Evolutionary conservation across 1,284 basidiomycete species (phyloP).

Genomic region (Trichosporon sp.): DNA sequence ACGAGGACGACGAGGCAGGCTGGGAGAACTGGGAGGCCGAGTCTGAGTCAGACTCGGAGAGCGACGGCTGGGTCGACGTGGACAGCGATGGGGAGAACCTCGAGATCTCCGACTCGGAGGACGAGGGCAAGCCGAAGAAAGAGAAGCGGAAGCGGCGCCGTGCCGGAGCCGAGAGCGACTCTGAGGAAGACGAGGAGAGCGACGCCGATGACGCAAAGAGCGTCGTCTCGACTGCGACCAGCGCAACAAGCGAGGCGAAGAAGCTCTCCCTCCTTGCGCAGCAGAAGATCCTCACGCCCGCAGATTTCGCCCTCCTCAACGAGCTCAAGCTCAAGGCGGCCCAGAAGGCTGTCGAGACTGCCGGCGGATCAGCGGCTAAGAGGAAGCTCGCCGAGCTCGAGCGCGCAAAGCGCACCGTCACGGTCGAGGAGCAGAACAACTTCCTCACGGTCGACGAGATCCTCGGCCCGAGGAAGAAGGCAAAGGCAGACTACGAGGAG

Average conservation of each 20-base stretch:
- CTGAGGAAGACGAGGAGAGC: constrained; percentile 34
- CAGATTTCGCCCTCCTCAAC: constrained; percentile 89
- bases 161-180: constrained; percentile 32
- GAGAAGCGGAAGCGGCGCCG: constrained; percentile 43
- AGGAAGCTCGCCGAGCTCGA: constrained; percentile 78
- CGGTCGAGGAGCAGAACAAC: constrained; percentile 52
- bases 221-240: constrained; percentile 38
- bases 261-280: constrained; percentile 48
- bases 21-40: constrained; percentile 93
- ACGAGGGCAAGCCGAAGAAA: constrained; percentile 54
- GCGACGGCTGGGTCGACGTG: constrained; percentile 80
- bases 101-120: constrained; percentile 78
- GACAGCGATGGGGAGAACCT: constrained; percentile 65
- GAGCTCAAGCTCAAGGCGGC: constrained; percentile 82
- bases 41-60: constrained; percentile 60
- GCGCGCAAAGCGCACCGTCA: constrained; percentile 57
- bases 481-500: constrained; percentile 90
- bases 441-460: constrained; percentile 91
- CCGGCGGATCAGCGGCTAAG: constrained; percentile 71
- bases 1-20: constrained; percentile 60
- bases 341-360: constrained; percentile 62
- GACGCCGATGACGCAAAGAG: constrained; percentile 39
- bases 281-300: constrained; percentile 84
- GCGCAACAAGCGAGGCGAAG: constrained; percentile 39
- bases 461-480: constrained; percentile 87